phyloP scores from a whole-genome alignment of 139 green algal species.

The Chlamydomonas sp. region DNA sequence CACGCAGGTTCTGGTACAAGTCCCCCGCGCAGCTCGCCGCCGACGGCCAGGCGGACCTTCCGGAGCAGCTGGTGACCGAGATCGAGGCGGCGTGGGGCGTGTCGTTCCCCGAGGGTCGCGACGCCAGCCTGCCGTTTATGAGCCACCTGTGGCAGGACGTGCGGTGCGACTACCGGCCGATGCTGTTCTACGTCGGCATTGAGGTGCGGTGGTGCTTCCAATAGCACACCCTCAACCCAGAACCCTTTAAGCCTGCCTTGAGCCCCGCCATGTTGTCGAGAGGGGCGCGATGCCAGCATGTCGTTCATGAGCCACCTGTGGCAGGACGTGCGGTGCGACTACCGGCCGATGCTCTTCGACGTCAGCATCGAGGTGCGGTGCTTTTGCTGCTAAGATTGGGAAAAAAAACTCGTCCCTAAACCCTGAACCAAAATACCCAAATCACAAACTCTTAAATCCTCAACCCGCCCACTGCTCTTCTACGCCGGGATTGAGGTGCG shows the following conservation, averaged over 20 bases:
- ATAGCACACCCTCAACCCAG: too few relatives aligned
- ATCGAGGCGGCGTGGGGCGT: conserved; percentile 38
- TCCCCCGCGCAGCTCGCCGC: conserved; percentile 32
- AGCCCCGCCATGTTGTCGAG: too few relatives aligned
- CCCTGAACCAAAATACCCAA: too few relatives aligned
- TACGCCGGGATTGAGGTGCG: too few relatives aligned
- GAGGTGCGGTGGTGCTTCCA: too few relatives aligned
- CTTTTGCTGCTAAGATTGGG: too few relatives aligned
- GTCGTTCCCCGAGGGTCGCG: conserved; percentile 32
- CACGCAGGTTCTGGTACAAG: conserved; percentile 33
- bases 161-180: conserved; percentile 21
- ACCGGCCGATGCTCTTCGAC: conserved; percentile 31
- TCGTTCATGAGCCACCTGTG: conserved; percentile 52
- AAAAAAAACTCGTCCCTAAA: too few relatives aligned
- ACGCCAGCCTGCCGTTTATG: conserved; percentile 37
- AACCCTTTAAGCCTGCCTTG: too few relatives aligned
- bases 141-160: conserved; percentile 48
- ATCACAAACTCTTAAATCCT: too few relatives aligned
- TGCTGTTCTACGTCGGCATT: conserved; percentile 28
- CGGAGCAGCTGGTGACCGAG: conserved; percentile 33
- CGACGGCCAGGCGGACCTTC: conserved; percentile 19
- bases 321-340: conserved; percentile 32
- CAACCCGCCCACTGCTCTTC: too few relatives aligned
- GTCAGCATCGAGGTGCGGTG: conserved; percentile 23
- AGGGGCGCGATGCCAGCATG: conserved; percentile 25